These are phyloP conservation scores for Aethionema arabicum DNA, from an alignment of 345 rosid species.

Conservation along the genomic window DNA sequence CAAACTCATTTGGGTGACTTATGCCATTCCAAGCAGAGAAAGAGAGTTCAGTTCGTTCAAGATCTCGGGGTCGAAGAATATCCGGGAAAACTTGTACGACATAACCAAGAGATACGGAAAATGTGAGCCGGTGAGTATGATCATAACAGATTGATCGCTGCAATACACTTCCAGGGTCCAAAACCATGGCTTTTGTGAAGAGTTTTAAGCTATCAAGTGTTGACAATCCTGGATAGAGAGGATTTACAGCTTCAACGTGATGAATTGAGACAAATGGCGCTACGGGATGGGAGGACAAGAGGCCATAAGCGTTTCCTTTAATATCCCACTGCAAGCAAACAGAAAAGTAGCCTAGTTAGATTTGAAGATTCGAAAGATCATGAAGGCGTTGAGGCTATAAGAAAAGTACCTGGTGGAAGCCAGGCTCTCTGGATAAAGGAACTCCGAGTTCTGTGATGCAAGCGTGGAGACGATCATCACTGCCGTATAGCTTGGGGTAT, in stretches of 20 bases:
- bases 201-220: slow-evolving; percentile 69
- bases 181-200: slow-evolving; percentile 69
- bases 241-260: slow-evolving; percentile 83
- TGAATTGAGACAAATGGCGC: slow-evolving; percentile 88
- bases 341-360: neutral
- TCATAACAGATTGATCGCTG: slow-evolving; percentile 86
- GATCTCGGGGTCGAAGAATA: slow-evolving; percentile 61
- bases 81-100: slow-evolving; percentile 79
- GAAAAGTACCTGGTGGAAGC: slow-evolving; percentile 78
- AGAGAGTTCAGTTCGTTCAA: slow-evolving; percentile 73
- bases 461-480: slow-evolving; percentile 92
- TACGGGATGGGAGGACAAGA: slow-evolving; percentile 74
- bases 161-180: slow-evolving; percentile 69
- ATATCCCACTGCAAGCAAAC: slow-evolving; percentile 79
- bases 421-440: slow-evolving; percentile 77
- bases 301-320: slow-evolving; percentile 75
- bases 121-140: slow-evolving; percentile 46
- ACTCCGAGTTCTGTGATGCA: slow-evolving; percentile 91
- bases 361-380: neutral
- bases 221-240: slow-evolving; percentile 74
- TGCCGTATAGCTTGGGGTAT: slow-evolving; percentile 80
- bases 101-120: slow-evolving; percentile 73
- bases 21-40: slow-evolving; percentile 84
- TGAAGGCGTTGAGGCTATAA: neutral
- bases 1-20: slow-evolving; percentile 60